Evolutionary conservation across 169 alveolate species (phyloP).

Genomic region (Miamiensis avidus): DNA sequence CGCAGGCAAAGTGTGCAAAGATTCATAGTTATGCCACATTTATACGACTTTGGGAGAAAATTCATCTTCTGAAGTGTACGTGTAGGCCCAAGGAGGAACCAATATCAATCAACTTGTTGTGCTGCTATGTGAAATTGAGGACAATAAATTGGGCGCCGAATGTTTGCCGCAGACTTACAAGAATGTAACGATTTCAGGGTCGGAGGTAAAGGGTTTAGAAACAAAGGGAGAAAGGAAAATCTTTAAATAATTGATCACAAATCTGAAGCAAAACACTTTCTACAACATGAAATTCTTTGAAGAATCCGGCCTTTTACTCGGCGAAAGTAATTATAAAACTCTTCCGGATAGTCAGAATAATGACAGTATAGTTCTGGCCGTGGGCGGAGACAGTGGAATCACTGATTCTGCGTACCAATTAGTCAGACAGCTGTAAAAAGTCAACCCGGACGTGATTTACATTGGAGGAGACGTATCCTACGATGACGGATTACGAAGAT

Average conservation of each 20-base stretch:
- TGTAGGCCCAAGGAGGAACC: not conserved
- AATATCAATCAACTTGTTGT: not conserved
- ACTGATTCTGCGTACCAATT: not conserved
- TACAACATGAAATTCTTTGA: no score
- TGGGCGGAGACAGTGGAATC: not conserved
- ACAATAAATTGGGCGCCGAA: not conserved
- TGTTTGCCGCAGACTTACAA: not conserved
- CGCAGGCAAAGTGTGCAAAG: not conserved
- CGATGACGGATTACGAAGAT: constrained; percentile 41
- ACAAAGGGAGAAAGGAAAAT: not conserved
- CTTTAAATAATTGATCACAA: not conserved
- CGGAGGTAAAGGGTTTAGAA: not conserved
- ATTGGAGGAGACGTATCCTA: constrained; percentile 56
- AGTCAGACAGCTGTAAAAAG: constrained; percentile 1
- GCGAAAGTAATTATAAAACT: not conserved
- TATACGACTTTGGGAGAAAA: not conserved
- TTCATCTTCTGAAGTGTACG: not conserved
- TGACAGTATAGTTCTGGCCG: not conserved
- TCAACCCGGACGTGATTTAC: constrained; percentile 38
- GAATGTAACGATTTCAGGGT: not conserved
- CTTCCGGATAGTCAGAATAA: not conserved
- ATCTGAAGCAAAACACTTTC: not conserved
- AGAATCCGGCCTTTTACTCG: not conserved
- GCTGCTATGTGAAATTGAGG: not conserved
- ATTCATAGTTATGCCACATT: not conserved